Base-by-base conservation (phyloP, 352 stramenopile species). In the Phytophthora podocarpi region DNA sequence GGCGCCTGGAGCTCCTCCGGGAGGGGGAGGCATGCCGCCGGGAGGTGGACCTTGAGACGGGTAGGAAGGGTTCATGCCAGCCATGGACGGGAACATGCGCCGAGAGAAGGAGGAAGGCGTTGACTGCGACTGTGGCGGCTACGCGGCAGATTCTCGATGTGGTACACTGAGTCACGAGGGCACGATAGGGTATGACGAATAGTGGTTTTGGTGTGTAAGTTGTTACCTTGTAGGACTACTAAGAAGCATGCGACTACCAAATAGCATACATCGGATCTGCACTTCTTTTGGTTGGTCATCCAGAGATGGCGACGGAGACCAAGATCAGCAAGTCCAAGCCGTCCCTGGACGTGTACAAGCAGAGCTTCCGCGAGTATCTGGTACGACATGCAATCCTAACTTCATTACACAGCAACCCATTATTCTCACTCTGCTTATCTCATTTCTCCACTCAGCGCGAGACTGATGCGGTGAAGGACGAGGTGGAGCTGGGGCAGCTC, bases 291-390 rank as follows among this genome's bases (percentile, higher is more conserved):
- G 53, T 55, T 61, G 62, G 39, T 53, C 37, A 68, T 51, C 21
- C 5, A 52, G 3, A 56, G 4, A 60, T 68, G 55, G n/a, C 51
- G 26, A 53, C 21, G 0, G 46, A 58, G 15, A 31, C 21, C 47
- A 68, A 42, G n/a, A 16, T 36, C 12, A 64, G 40, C 53, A 72
- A 66, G 48, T 24, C 74, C 24, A 89, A 86, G 64, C 67, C 80
- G 34, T 70, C 82, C 18, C 68, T 92, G 12, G 84, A 85, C 53
- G 69, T 90, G 35, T 93, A 82, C 78, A 93, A 93, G 68, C 76
- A 88, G 55, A 91, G 82, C 61, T 93, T 95, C 72, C 82, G 80
- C 63, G 86, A 95, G 67, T 95, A 78, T 35, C 37, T 84, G 63
- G 67, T 81, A 54, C 45, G 45, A 18, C 4, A 34, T 13, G 23